phyloP scores from a whole-genome alignment of 805 yeast species.

The Starmerella sp. region DNA sequence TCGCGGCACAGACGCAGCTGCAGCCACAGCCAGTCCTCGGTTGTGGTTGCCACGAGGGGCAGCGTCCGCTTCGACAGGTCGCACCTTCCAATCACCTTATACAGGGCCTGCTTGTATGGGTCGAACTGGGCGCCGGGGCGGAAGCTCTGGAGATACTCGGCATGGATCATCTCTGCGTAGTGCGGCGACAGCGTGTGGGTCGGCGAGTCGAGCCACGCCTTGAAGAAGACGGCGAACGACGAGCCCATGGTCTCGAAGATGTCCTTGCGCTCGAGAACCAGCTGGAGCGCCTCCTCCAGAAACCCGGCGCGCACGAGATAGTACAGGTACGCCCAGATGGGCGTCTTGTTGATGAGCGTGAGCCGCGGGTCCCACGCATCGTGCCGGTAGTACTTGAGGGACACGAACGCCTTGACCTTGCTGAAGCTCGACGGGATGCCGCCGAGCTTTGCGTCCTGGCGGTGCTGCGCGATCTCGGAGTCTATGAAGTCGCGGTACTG shows the following conservation, averaged over 20 bases:
- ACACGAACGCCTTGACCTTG: conserved; percentile 58
- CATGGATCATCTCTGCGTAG: conserved; percentile 53
- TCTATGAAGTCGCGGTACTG: conserved; percentile 73
- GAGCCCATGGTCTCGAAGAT: conserved; percentile 77
- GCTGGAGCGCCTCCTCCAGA: conserved; percentile 61
- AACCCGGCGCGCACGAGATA: conserved; percentile 79
- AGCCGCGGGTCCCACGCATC: conserved; percentile 44
- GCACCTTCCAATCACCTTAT: conserved; percentile 88
- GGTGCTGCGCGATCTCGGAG: conserved; percentile 44
- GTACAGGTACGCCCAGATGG: conserved; percentile 89
- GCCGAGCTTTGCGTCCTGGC: conserved; percentile 39
- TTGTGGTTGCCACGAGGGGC: conserved; percentile 58
- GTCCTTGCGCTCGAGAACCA: conserved; percentile 51
- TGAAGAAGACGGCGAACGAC: conserved; percentile 68
- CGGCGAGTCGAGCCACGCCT: conserved; percentile 49
- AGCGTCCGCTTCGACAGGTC: conserved; percentile 50
- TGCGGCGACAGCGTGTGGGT: conserved; percentile 52
- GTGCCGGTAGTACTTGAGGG: conserved; percentile 32
- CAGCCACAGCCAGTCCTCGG: conserved; percentile 96
- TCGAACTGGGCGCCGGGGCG: conserved; percentile 59
- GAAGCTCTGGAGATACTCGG: conserved; percentile 78
- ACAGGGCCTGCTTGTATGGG: conserved; percentile 82
- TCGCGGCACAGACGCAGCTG: conserved; percentile 70
- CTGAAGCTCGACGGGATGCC: conserved; percentile 64
- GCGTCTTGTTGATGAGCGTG: conserved; percentile 65